These are phyloP conservation scores for Elsinoe necatrix DNA, from an alignment of 2,329 filamentous ascomycete genomes.

Conservation along the genomic window DNA sequence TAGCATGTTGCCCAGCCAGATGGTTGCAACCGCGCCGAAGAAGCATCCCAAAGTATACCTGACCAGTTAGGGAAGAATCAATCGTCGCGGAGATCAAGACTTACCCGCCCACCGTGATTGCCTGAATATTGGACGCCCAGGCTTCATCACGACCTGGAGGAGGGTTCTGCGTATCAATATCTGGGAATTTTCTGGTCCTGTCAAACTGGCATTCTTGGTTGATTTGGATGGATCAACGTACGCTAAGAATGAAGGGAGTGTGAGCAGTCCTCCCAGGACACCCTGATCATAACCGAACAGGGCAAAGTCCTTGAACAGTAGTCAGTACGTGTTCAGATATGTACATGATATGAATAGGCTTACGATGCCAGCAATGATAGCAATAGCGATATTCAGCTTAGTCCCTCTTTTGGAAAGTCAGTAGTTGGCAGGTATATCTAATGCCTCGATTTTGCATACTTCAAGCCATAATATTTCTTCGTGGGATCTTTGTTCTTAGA, in stretches of 20 bases:
- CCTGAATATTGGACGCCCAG: constrained; percentile 23
- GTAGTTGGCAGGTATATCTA: background rate
- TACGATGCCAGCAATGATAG: constrained; percentile 37
- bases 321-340: background rate
- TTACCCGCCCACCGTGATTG: constrained; percentile 20
- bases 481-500: constrained; percentile 1
- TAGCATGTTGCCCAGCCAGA: constrained; percentile 43
- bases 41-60: constrained; percentile 39
- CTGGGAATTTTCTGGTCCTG: constrained; percentile 27
- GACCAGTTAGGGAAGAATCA: background rate
- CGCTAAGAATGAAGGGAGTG: constrained; percentile 33
- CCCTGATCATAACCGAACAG: constrained; percentile 23
- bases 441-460: background rate
- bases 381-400: constrained; percentile 35
- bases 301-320: constrained; percentile 8
- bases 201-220: background rate
- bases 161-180: constrained; percentile 28
- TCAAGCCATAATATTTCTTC: constrained; percentile 14
- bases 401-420: background rate
- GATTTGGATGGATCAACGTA: constrained; percentile 17
- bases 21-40: constrained; percentile 41
- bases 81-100: background rate
- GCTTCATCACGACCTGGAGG: constrained; percentile 14
- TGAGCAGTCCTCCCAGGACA: constrained; percentile 38
- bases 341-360: background rate